These are phyloP conservation scores for Fraxinus floribunda DNA, from an alignment of 305 asterid species.

Conservation along the genomic window DNA sequence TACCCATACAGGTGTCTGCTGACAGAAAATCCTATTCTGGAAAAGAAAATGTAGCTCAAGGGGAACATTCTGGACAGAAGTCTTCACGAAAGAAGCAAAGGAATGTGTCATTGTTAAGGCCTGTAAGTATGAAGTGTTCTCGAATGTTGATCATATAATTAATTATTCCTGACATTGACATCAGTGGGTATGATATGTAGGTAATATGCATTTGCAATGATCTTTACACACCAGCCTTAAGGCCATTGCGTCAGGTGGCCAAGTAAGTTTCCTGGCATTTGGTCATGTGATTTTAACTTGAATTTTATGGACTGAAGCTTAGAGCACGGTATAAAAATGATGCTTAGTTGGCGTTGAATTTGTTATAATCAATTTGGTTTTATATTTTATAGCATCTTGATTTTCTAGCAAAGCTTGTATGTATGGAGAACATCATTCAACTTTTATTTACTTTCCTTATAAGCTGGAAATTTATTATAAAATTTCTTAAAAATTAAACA, in stretches of 20 bases:
- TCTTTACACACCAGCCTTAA: slow-evolving; percentile 87
- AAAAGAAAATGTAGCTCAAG: slow-evolving; percentile 61
- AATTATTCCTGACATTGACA: slow-evolving; percentile 30
- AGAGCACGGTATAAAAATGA: slow-evolving; percentile 6
- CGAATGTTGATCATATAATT: slow-evolving; percentile 13
- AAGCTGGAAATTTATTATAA: not conserved
- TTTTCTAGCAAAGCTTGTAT: slow-evolving; percentile 1
- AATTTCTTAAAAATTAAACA: not conserved
- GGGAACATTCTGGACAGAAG: slow-evolving; percentile 53
- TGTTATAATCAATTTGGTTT: not conserved
- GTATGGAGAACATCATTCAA: not conserved
- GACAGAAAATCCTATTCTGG: slow-evolving; percentile 65
- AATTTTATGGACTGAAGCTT: slow-evolving; percentile 17
- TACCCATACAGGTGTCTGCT: slow-evolving; percentile 64
- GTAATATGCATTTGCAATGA: slow-evolving; percentile 96
- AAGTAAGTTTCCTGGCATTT: slow-evolving; percentile 58
- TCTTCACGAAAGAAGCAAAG: slow-evolving; percentile 61
- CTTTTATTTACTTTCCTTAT: not conserved
- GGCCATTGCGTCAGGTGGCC: slow-evolving; percentile 95
- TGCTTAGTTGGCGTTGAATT: slow-evolving; percentile 6
- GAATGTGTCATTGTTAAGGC: slow-evolving; percentile 65
- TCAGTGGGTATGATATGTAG: slow-evolving; percentile 43
- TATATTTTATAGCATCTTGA: not conserved
- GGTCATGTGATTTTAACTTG: slow-evolving; percentile 6
- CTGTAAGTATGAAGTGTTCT: slow-evolving; percentile 55